These are phyloP conservation scores for Termitomyces sp. DNA, from an alignment of 1,284 basidiomycete genomes.

Conservation along the genomic window DNA sequence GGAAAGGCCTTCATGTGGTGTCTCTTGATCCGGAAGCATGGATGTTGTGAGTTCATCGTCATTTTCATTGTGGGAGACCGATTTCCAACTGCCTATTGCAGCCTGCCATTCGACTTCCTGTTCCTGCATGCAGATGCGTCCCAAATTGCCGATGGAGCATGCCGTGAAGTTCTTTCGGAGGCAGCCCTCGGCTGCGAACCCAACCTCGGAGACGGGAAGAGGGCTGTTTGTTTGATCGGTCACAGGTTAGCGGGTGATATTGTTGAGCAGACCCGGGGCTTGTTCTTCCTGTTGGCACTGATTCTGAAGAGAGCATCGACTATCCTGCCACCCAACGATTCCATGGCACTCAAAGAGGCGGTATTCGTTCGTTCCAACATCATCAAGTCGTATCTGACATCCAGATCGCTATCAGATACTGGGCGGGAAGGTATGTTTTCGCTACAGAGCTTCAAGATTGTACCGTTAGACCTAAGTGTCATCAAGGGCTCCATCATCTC, in stretches of 20 bases:
- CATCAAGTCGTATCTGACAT: slow-evolving; percentile 31
- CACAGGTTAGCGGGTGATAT: slow-evolving; percentile 31
- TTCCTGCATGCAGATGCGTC: slow-evolving; percentile 36
- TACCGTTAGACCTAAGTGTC: background rate
- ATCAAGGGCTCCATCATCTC: slow-evolving; percentile 20
- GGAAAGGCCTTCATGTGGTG: slow-evolving; percentile 31
- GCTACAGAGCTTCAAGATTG: background rate
- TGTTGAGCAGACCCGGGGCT: slow-evolving; percentile 19
- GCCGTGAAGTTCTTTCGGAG: slow-evolving; percentile 26
- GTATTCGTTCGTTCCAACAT: slow-evolving; percentile 31
- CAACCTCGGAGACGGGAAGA: slow-evolving; percentile 27
- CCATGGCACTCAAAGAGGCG: slow-evolving; percentile 34
- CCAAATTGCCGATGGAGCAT: slow-evolving; percentile 23
- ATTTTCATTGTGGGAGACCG: background rate
- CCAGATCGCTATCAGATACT: slow-evolving; percentile 18
- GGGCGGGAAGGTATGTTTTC: slow-evolving; percentile 31
- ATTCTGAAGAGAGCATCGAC: slow-evolving; percentile 28
- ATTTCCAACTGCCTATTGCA: slow-evolving; percentile 16
- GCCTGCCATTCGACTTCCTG: slow-evolving; percentile 41
- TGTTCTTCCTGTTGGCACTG: slow-evolving; percentile 33
- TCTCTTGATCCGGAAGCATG: slow-evolving; percentile 18
- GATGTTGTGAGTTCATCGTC: slow-evolving; percentile 27
- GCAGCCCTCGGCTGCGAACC: slow-evolving; percentile 25
- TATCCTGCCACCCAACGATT: slow-evolving; percentile 24
- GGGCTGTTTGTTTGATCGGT: slow-evolving; percentile 34